Conservation (phyloP, 176 grass and related monocot genomes). For the Raddia distichophylla region DNA sequence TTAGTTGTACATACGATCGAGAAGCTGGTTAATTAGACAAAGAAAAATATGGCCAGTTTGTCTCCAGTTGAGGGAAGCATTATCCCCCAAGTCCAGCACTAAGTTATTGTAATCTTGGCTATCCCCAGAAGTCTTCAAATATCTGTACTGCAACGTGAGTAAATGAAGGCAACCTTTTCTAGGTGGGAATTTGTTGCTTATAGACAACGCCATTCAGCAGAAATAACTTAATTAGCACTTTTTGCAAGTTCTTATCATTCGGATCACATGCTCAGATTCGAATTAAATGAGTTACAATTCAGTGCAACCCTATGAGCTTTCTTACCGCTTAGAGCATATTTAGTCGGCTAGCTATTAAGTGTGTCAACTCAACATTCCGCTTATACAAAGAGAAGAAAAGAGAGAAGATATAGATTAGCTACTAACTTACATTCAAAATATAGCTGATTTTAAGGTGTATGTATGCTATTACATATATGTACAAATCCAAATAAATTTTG, state of each 20-base stretch:
- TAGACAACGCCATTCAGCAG: constrained; percentile 24
- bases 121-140: background rate
- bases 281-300: background rate
- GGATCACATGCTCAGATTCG: constrained; percentile 19
- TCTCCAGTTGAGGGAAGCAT: background rate
- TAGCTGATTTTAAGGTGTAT: too few species aligned
- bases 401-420: too few species aligned
- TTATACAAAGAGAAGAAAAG: too few species aligned
- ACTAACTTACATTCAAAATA: too few species aligned
- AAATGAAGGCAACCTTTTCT: constrained; percentile 27
- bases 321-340: background rate
- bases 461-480: too few species aligned
- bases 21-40: too few species aligned
- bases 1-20: background rate
- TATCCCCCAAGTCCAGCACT: background rate
- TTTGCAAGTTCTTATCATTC: background rate
- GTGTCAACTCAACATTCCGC: too few species aligned
- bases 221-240: background rate
- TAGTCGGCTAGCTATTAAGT: too few species aligned
- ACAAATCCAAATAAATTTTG: too few species aligned
- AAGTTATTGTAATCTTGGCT: background rate
- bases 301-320: constrained; percentile 15
- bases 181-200: constrained; percentile 23
- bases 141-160: background rate
- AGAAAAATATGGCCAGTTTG: background rate